These are phyloP conservation scores for Rhododendron griersonianum DNA, from an alignment of 148 eudicot species.

Conservation along the genomic window DNA sequence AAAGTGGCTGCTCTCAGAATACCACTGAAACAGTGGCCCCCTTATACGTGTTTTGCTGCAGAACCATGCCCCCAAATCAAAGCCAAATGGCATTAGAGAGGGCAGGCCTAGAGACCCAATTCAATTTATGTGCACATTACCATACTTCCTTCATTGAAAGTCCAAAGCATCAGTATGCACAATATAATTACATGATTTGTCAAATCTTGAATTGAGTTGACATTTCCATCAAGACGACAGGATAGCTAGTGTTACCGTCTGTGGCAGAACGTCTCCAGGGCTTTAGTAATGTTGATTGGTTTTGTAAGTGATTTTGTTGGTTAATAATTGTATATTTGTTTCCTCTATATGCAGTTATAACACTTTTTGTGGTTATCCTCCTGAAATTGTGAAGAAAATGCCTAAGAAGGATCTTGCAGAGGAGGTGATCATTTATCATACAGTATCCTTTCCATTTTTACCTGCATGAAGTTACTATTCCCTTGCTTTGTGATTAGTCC, in stretches of 20 bases:
- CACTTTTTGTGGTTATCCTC: constrained; percentile 85
- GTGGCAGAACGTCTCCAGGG: not conserved
- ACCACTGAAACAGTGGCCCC: too few species aligned
- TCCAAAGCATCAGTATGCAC: too few species aligned
- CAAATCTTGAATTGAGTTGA: not conserved
- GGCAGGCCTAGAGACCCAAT: too few species aligned
- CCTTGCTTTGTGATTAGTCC: not conserved
- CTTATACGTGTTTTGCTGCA: too few species aligned
- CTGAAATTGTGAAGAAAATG: constrained; percentile 92
- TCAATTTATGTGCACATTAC: too few species aligned
- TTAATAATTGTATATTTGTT: not conserved
- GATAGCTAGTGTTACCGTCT: not conserved
- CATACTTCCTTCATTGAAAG: too few species aligned
- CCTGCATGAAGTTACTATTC: not conserved
- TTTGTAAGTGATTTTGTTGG: not conserved
- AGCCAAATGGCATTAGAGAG: too few species aligned
- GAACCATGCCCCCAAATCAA: too few species aligned
- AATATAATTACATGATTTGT: not conserved
- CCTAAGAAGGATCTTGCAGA: constrained; percentile 91
- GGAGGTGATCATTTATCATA: constrained; percentile 50
- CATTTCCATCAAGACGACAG: not conserved
- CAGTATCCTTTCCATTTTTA: constrained; percentile 4
- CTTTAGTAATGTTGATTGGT: not conserved
- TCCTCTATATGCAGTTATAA: constrained; percentile 51
- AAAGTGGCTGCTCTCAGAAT: too few species aligned